A percentile compares a stretch with the other conserved stretches of the same genome.
phyloP scores from a whole-genome alignment of 305 asterid genomes.

The Fraxinus floribunda region DNA sequence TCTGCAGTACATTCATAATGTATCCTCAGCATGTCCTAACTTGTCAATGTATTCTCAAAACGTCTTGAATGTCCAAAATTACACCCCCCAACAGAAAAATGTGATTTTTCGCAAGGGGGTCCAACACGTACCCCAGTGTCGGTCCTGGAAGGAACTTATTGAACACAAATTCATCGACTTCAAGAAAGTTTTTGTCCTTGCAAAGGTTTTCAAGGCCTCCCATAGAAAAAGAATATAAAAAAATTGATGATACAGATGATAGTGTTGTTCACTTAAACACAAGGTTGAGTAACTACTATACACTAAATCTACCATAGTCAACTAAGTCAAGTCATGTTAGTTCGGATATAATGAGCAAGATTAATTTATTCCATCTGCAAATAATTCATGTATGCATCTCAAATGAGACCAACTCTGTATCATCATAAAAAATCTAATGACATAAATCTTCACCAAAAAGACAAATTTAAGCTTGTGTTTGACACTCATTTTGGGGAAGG shows the following conservation, averaged over 20 bases:
- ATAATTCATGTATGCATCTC: neutral
- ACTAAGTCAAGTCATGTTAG: neutral
- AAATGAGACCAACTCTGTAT: neutral
- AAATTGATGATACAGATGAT: neutral
- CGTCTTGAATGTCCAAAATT: neutral
- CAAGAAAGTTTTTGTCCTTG: neutral
- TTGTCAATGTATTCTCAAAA: neutral
- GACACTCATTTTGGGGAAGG: no score
- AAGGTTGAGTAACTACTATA: neutral
- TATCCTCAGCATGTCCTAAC: neutral
- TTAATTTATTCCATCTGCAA: neutral
- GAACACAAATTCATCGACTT: neutral
- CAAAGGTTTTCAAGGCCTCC: neutral
- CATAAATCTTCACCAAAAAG: neutral
- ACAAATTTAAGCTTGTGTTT: neutral
- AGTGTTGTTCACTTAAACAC: neutral
- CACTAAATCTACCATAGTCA: neutral
- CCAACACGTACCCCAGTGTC: neutral
- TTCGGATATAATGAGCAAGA: neutral
- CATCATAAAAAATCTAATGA: neutral
- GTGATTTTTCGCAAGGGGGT: neutral
- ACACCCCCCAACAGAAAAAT: neutral
- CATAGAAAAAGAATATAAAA: neutral
- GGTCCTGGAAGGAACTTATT: neutral
- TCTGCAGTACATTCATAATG: neutral